These are phyloP conservation scores for Cantharellus anzutake DNA, from an alignment of 768 basidiomycete genomes.

Conservation along the genomic window DNA sequence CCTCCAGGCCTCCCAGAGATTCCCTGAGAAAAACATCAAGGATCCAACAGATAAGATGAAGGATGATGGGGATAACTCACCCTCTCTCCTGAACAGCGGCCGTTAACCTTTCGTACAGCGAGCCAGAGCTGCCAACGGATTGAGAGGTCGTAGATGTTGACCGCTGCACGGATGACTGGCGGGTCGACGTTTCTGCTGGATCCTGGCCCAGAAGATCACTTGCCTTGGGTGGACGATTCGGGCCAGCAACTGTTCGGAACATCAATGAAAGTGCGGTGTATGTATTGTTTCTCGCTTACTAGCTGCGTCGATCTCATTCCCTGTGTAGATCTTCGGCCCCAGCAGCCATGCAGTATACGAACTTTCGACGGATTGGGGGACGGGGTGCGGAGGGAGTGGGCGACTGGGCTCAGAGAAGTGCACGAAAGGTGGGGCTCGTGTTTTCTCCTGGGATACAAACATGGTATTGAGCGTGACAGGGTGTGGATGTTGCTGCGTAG, in stretches of 20 bases:
- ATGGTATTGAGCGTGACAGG: not conserved
- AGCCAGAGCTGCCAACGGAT: not conserved
- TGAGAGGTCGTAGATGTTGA: not conserved
- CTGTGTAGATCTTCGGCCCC: constrained; percentile 3
- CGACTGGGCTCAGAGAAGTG: not conserved
- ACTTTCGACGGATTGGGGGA: not conserved
- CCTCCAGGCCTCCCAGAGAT: not conserved
- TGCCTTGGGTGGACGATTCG: constrained; percentile 1
- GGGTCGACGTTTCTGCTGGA: not conserved
- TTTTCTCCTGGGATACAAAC: not conserved
- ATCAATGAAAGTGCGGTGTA: not conserved
- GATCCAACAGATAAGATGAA: not conserved
- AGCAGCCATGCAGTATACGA: constrained; percentile 5
- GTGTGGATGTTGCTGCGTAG: not conserved
- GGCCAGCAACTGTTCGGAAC: constrained; percentile 2
- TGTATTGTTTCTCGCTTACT: not conserved
- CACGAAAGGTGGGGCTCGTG: not conserved
- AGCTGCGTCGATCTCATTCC: not conserved
- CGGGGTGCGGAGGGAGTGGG: not conserved
- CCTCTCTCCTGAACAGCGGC: constrained; percentile 4
- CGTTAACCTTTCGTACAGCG: constrained; percentile 1
- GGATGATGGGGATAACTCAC: not conserved
- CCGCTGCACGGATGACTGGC: not conserved
- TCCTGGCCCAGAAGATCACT: not conserved
- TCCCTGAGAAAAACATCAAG: not conserved